A percentile compares a stretch with the other conserved stretches of the same genome.
phyloP scores from a whole-genome alignment of 1,284 basidiomycete genomes.

The Microbotryum violaceum region DNA sequence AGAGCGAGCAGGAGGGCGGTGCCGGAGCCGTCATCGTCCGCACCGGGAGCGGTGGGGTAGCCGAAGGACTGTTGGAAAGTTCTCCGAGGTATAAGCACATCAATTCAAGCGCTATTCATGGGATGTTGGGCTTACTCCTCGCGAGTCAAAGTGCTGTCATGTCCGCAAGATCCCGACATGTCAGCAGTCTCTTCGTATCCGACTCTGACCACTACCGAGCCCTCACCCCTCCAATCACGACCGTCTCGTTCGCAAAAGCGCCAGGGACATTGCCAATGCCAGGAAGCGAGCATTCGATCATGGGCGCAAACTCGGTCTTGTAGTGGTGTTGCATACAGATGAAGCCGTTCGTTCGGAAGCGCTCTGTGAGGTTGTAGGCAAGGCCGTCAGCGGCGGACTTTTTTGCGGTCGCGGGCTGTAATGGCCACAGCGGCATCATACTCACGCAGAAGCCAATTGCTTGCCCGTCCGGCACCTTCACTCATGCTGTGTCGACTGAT shows the following conservation, averaged over 20 bases:
- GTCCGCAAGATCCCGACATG: neutral
- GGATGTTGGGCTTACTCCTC: slow-evolving; percentile 6
- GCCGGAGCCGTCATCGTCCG: slow-evolving; percentile 30
- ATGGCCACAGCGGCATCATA: neutral
- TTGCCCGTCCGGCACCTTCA: slow-evolving; percentile 13
- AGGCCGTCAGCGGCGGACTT: too few relatives aligned
- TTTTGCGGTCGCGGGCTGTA: neutral
- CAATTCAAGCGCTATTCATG: too few relatives aligned
- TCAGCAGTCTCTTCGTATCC: slow-evolving; percentile 34
- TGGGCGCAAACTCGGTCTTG: slow-evolving; percentile 17
- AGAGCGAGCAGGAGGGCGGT: slow-evolving; percentile 36
- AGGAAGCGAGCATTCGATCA: slow-evolving; percentile 25
- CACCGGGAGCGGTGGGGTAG: slow-evolving; percentile 34
- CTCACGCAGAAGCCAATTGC: slow-evolving; percentile 20
- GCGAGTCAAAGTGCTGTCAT: slow-evolving; percentile 26
- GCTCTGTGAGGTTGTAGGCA: neutral
- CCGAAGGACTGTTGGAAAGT: slow-evolving; percentile 17
- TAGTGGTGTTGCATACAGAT: slow-evolving; percentile 15
- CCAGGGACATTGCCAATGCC: slow-evolving; percentile 6
- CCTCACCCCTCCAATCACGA: slow-evolving; percentile 35
- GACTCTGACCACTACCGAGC: neutral
- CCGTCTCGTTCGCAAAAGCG: slow-evolving; percentile 23
- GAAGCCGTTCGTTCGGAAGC: slow-evolving; percentile 17
- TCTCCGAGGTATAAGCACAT: neutral
- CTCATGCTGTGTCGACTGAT: slow-evolving; percentile 28